A percentile compares a stretch with the other conserved stretches of the same genome.
These are phyloP conservation scores for Solanum ossicruentum DNA, from an alignment of 257 asterid species.

Conservation along the genomic window DNA sequence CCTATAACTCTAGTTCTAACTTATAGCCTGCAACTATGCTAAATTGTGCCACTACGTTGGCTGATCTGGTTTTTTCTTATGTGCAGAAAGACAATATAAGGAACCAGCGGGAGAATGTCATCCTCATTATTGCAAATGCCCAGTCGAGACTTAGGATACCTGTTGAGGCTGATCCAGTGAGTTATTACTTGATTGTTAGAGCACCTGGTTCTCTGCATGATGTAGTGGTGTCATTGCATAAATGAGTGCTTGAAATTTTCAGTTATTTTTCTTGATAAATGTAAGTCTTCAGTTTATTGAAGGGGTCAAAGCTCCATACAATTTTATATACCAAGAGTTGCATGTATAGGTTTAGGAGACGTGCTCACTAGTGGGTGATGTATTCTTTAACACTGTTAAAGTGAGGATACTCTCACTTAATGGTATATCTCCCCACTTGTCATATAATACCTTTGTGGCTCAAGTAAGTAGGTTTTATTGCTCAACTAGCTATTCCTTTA, in stretches of 20 bases:
- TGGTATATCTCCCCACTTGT: background rate
- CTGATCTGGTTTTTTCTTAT: background rate
- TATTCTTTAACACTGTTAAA: background rate
- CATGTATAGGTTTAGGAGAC: background rate
- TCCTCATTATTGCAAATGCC: constrained; percentile 76
- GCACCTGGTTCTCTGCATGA: background rate
- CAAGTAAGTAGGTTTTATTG: background rate
- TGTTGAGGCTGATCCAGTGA: constrained; percentile 67
- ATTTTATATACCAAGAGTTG: background rate
- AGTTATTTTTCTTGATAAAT: background rate
- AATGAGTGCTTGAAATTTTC: background rate
- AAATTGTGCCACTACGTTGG: background rate
- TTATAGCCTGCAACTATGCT: background rate
- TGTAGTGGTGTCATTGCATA: background rate
- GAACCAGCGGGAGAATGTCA: constrained; percentile 90
- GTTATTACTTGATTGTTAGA: constrained; percentile 4
- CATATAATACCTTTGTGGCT: background rate
- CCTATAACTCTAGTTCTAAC: background rate
- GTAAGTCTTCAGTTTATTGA: background rate
- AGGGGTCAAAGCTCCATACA: background rate
- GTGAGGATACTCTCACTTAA: background rate
- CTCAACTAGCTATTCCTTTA: background rate
- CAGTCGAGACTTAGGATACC: constrained; percentile 82
- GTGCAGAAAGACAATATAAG: constrained; percentile 83
- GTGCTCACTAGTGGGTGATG: background rate